Evolutionary conservation across 2,329 filamentous ascomycete species (phyloP).

Genomic region (Diaporthe citrichinensis): DNA sequence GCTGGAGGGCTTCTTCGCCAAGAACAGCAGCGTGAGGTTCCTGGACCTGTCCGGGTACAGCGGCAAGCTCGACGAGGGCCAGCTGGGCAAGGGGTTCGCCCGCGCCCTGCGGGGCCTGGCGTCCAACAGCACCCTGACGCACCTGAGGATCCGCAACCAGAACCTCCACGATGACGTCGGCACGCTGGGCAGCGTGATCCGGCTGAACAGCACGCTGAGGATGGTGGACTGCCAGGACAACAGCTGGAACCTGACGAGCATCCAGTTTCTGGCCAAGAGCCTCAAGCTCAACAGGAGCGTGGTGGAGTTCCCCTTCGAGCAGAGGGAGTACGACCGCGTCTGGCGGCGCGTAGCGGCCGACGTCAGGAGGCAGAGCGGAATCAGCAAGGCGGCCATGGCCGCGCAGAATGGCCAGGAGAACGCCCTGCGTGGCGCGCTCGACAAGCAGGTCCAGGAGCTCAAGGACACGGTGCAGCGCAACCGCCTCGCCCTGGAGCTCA

Average conservation of each 20-base stretch:
- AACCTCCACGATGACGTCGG: constrained; percentile 68
- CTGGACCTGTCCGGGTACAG: constrained; percentile 71
- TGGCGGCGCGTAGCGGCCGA: constrained; percentile 44
- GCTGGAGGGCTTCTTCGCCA: constrained; percentile 65
- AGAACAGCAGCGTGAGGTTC: constrained; percentile 65
- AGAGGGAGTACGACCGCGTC: constrained; percentile 48
- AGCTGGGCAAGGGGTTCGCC: constrained; percentile 67
- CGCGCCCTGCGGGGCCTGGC: constrained; percentile 57
- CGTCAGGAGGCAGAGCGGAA: constrained; percentile 41
- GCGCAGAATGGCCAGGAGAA: constrained; percentile 44
- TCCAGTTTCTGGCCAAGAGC: constrained; percentile 61
- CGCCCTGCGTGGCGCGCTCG: constrained; percentile 43
- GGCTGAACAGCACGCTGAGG: constrained; percentile 62
- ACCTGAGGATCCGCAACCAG: constrained; percentile 70
- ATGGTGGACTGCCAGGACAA: constrained; percentile 70
- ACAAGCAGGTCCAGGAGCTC: constrained; percentile 44
- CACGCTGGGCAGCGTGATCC: constrained; percentile 63
- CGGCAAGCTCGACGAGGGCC: constrained; percentile 70
- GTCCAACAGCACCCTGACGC: constrained; percentile 53
- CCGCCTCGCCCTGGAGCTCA: constrained; percentile 45
- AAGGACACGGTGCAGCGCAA: constrained; percentile 47
- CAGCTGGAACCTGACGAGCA: constrained; percentile 66
- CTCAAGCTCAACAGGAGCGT: constrained; percentile 59
- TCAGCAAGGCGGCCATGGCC: constrained; percentile 40
- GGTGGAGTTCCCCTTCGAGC: constrained; percentile 56